A percentile compares a stretch with the other conserved stretches of the same genome.
These are phyloP conservation scores for Aspergillus thermomutatus DNA, from an alignment of 2,329 filamentous ascomycete species.

Conservation along the genomic window DNA sequence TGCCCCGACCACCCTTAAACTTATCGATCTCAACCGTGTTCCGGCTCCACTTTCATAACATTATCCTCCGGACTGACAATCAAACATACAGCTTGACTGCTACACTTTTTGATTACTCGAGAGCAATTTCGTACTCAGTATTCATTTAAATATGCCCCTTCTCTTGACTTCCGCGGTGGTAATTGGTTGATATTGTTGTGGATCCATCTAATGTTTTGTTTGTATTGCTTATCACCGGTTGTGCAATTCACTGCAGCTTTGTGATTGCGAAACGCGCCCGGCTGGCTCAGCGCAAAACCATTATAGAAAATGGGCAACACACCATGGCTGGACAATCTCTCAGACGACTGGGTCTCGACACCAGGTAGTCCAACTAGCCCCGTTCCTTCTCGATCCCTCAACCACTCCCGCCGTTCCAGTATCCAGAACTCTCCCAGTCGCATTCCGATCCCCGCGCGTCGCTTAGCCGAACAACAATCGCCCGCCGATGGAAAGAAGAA, in stretches of 20 bases:
- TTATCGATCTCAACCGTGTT: conserved; percentile 5
- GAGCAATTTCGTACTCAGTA: background rate
- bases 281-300: conserved; percentile 8
- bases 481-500: conserved; percentile 26
- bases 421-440: conserved; percentile 35
- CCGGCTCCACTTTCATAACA: conserved; percentile 13
- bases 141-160: background rate
- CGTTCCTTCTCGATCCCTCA: conserved; percentile 18
- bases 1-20: conserved; percentile 21
- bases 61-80: background rate
- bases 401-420: conserved; percentile 26
- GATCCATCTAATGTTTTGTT: conserved; percentile 15
- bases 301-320: conserved; percentile 29
- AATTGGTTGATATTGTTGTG: conserved; percentile 8
- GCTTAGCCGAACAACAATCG: conserved; percentile 29
- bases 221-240: conserved; percentile 14
- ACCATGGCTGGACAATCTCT: conserved; percentile 44
- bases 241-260: conserved; percentile 14
- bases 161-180: background rate
- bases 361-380: conserved; percentile 36
- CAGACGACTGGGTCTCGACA: conserved; percentile 42
- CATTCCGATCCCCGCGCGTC: conserved; percentile 37
- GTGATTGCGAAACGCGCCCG: conserved; percentile 20
- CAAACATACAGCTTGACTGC: background rate
- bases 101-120: background rate